phyloP scores from a whole-genome alignment of 2,329 filamentous ascomycete species.

The Alternaria postmessia region DNA sequence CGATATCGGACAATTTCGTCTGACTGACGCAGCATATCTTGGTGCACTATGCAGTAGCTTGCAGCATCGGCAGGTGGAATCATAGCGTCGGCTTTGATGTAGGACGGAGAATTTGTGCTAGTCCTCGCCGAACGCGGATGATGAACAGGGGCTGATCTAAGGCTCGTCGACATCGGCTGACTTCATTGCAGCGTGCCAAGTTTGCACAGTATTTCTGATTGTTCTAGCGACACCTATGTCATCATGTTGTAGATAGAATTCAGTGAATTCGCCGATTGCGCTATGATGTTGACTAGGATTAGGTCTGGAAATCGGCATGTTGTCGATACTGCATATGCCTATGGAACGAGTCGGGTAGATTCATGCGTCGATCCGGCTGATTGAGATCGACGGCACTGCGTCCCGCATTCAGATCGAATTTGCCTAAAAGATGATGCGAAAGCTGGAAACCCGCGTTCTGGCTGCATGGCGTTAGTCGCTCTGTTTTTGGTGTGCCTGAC shows the following conservation, averaged over 20 bases:
- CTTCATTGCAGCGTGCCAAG: no score
- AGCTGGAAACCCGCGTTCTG: neutral
- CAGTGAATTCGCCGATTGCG: no score
- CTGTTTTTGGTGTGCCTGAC: neutral
- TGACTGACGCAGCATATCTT: no score
- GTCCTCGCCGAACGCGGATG: neutral
- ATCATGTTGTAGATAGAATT: no score
- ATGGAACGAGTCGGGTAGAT: neutral
- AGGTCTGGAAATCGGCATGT: neutral
- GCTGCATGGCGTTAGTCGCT: conserved; percentile 1
- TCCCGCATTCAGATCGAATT: no score
- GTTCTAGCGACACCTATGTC: no score
- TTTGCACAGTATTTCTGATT: no score
- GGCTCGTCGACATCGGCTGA: no score
- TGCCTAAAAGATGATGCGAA: no score
- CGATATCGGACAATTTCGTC: no score
- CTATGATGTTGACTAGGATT: neutral
- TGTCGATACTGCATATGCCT: neutral
- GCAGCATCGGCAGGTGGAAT: neutral
- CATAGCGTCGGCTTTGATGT: neutral
- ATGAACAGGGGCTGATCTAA: neutral
- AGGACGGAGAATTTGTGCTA: conserved; percentile 1
- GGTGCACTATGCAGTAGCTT: neutral
- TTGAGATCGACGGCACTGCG: neutral
- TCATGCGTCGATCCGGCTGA: neutral